phyloP scores from a whole-genome alignment of 306 rosid species.

The Abrus precatorius region DNA sequence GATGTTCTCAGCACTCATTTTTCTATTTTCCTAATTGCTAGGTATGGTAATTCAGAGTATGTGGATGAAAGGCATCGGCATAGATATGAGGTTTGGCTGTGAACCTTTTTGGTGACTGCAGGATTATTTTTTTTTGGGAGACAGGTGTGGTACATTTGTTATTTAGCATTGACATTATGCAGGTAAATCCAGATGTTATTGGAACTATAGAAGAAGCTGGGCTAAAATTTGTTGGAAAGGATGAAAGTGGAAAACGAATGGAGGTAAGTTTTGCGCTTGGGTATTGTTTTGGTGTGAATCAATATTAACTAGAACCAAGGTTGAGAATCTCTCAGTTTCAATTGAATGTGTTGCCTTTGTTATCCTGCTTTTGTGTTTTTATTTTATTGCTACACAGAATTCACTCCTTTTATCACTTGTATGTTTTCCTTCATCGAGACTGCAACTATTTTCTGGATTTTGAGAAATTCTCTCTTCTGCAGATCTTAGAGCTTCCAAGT shows the following conservation, averaged over 20 bases:
- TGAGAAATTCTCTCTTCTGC: constrained; percentile 50
- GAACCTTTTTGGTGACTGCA: constrained; percentile 26
- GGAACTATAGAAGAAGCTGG: constrained; percentile 84
- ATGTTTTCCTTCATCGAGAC: constrained; percentile 37
- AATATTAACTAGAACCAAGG: constrained; percentile 30
- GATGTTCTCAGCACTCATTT: constrained; percentile 38
- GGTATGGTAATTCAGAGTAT: constrained; percentile 81
- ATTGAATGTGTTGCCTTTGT: constrained; percentile 41
- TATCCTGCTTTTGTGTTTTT: constrained; percentile 19
- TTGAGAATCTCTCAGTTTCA: constrained; percentile 40
- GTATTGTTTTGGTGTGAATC: constrained; percentile 37
- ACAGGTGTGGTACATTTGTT: constrained; percentile 36
- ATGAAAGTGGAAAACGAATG: constrained; percentile 96
- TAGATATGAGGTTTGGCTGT: constrained; percentile 88
- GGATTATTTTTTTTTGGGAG: background rate
- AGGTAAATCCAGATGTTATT: constrained; percentile 93
- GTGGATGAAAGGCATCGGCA: constrained; percentile 98
- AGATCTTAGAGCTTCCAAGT: constrained; percentile 91
- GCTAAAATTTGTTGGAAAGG: constrained; percentile 91
- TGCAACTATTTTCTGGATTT: constrained; percentile 25
- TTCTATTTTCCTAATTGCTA: constrained; percentile 50
- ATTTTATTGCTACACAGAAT: constrained; percentile 11
- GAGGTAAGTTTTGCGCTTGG: constrained; percentile 68
- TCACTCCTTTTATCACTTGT: constrained; percentile 24
- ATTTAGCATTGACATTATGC: constrained; percentile 47